Base-by-base conservation (phyloP, 495 filamentous ascomycete species). In the Penicillium taxi region DNA sequence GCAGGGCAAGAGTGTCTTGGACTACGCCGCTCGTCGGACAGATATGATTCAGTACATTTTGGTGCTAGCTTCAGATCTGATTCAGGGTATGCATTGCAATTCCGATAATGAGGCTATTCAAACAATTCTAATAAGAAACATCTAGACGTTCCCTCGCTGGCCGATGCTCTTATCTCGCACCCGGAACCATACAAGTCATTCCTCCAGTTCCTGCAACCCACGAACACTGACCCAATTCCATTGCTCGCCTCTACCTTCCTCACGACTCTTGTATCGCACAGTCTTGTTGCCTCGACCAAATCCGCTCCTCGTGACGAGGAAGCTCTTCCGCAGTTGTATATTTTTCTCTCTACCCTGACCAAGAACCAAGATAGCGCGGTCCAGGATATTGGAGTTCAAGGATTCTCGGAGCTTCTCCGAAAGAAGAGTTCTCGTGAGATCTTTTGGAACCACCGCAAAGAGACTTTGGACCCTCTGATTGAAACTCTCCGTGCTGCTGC, bases 1-100 rank as follows among this genome's bases (percentile, higher is more conserved):
- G 24, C 77, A 73, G 31, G 74, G 70, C 43, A 75, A 74, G 54
- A 89, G 86, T 61, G 83, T 96, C 16, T 65, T 95, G 47, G 83
- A 93, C 58, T 74, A 74, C 22, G 85, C 86, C 5, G 72, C 78
- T 30, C 82, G 82, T 64, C 74, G 84, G 30, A 71, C 78, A 50
- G 87, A 96, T 67, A 86, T 96, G 18, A 73, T 95, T 42, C 90
- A 95, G 61, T 96, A 96, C 57, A 82, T 96, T 47, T 73, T 96
- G 24, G 89, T 96, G 25, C 69, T 96, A 50, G 74, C 90, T 26
- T 80, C 77, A 41, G 93, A 99, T 60, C 64, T 96, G 36, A 79
- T 96, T 29, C 82, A 86, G 56, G 81, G 91, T 96, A 63, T 31
- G 33, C 32, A 13, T n/a, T 2, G 26, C 12, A 14, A 16, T 16